A percentile compares a stretch with the other conserved stretches of the same genome.
Evolutionary conservation across 345 rosid species (phyloP).

Genomic region (Microcos paniculata): DNA sequence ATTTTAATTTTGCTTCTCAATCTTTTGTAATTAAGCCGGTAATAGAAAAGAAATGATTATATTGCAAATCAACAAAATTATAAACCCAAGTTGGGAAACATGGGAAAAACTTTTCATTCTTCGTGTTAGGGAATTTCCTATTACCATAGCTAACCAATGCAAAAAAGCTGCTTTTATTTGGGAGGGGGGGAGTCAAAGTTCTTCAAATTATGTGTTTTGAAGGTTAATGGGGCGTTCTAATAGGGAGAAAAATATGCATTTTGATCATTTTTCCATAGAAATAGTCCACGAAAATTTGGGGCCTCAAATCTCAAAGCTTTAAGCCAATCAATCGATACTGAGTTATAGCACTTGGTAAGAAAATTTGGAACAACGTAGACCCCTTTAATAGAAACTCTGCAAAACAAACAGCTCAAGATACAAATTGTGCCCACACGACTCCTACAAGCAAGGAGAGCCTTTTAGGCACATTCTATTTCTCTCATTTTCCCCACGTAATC

Average conservation of each 20-base stretch:
- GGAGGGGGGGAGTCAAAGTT: too few relatives aligned
- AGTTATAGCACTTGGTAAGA: too few relatives aligned
- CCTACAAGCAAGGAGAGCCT: constrained; percentile 9
- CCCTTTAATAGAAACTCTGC: background rate
- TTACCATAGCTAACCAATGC: too few relatives aligned
- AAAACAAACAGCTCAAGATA: background rate
- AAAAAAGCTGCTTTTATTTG: too few relatives aligned
- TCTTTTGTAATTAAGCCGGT: background rate
- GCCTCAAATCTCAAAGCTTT: background rate
- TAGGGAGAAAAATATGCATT: background rate
- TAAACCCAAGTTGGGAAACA: too few relatives aligned
- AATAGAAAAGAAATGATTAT: background rate
- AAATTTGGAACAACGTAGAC: too few relatives aligned
- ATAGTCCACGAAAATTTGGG: background rate
- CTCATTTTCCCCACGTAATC: background rate
- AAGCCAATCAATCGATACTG: background rate
- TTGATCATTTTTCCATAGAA: background rate
- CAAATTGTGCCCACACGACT: constrained; percentile 2
- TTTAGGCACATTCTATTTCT: background rate
- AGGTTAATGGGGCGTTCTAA: background rate
- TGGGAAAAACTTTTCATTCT: too few relatives aligned
- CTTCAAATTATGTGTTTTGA: background rate
- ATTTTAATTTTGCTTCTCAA: background rate
- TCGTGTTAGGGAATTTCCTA: too few relatives aligned
- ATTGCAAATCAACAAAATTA: too few relatives aligned